Conservation (phyloP, 495 filamentous ascomycete genomes). For the Penicillium coffeae region DNA sequence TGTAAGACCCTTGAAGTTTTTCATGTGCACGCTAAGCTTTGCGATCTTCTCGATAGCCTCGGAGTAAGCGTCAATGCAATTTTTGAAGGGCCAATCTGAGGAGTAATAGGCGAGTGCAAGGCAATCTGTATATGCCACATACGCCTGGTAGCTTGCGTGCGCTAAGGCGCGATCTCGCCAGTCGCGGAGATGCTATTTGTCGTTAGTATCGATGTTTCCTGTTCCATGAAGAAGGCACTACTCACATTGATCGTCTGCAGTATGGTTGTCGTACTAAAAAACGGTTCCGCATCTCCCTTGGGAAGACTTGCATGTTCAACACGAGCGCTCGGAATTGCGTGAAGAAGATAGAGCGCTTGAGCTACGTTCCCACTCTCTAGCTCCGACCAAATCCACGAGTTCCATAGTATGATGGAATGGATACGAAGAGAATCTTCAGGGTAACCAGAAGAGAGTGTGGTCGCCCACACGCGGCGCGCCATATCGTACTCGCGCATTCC, state of each 20-base stretch:
- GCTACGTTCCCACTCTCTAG: conserved; percentile 1
- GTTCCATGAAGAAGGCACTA: background rate
- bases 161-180: conserved; percentile 55
- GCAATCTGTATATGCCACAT: conserved; percentile 55
- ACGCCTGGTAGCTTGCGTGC: conserved; percentile 35
- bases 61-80: conserved; percentile 48
- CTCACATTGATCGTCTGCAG: conserved; percentile 29
- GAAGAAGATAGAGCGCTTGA: background rate
- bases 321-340: background rate
- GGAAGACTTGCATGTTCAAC: background rate
- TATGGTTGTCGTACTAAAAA: background rate
- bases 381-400: conserved; percentile 61
- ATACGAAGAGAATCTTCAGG: conserved; percentile 34
- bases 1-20: conserved; percentile 29
- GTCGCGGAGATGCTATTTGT: conserved; percentile 48
- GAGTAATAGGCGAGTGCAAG: conserved; percentile 64
- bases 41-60: conserved; percentile 41
- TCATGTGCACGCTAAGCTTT: conserved; percentile 26
- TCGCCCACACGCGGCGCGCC: conserved; percentile 62
- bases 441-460: conserved; percentile 56
- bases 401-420: conserved; percentile 59
- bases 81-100: conserved; percentile 26
- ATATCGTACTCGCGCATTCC: conserved; percentile 49
- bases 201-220: conserved; percentile 6
- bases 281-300: background rate